phyloP scores from a whole-genome alignment of 169 alveolate species.

The Plasmodium relictum region DNA sequence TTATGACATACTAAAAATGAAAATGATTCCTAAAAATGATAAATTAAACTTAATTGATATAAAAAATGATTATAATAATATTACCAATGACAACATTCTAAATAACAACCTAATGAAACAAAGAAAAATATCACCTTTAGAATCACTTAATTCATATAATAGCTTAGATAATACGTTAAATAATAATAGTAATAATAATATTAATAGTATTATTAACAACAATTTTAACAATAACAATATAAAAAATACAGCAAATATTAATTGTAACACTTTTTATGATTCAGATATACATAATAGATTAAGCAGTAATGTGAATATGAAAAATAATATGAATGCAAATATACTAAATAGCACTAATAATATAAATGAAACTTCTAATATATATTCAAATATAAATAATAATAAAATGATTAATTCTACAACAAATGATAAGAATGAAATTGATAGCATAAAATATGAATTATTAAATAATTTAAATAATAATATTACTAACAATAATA shows the following conservation, averaged over 20 bases:
- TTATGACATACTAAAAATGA: constrained; percentile 12
- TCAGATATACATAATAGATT: background rate
- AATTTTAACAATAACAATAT: background rate
- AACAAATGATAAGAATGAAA: background rate
- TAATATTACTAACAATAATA: background rate
- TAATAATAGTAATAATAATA: background rate
- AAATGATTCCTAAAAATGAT: constrained; percentile 1
- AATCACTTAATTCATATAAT: background rate
- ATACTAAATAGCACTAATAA: background rate
- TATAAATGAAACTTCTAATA: background rate
- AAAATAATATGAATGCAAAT: background rate
- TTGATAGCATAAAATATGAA: background rate
- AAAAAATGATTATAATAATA: constrained; percentile 6
- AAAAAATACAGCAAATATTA: constrained; percentile 3
- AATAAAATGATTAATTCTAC: background rate
- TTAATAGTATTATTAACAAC: background rate
- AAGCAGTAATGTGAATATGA: constrained; percentile 8
- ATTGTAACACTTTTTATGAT: constrained; percentile 12
- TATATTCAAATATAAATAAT: background rate
- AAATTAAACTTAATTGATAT: constrained; percentile 16
- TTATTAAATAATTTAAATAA: background rate
- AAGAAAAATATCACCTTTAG: background rate
- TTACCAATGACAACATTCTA: background rate
- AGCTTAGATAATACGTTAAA: background rate
- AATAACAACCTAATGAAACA: constrained; percentile 3